A percentile compares a stretch with the other conserved stretches of the same genome.
These are phyloP conservation scores for Casuarina glauca DNA, from an alignment of 306 rosid species.

Conservation along the genomic window DNA sequence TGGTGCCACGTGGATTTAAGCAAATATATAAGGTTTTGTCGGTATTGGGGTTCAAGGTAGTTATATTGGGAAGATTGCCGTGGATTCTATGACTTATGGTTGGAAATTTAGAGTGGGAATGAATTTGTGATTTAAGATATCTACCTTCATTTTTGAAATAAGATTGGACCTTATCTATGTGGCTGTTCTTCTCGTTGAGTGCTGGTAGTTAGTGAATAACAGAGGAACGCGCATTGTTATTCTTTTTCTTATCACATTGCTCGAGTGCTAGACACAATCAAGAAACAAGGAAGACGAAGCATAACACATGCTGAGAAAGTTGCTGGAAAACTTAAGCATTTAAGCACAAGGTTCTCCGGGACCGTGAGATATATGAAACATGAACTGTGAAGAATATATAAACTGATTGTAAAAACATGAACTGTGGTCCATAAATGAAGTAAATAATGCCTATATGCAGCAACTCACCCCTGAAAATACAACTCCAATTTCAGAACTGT, in stretches of 20 bases:
- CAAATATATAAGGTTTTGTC: background rate
- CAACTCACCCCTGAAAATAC: background rate
- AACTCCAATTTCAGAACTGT: conserved; percentile 16
- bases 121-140: background rate
- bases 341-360: too few species aligned
- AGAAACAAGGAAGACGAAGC: too few species aligned
- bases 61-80: background rate
- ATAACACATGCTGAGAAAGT: too few species aligned
- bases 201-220: background rate
- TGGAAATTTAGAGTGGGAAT: conserved; percentile 1
- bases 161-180: background rate
- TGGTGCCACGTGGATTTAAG: background rate
- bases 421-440: background rate
- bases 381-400: background rate
- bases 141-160: background rate
- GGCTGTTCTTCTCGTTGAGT: background rate
- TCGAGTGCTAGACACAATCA: too few species aligned
- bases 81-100: background rate
- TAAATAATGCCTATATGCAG: background rate
- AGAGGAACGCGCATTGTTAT: too few species aligned
- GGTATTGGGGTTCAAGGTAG: background rate
- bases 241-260: too few species aligned
- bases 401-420: background rate
- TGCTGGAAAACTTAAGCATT: too few species aligned
- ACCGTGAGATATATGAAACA: too few species aligned